These are phyloP conservation scores for Echinochloa phyllopogon DNA, from an alignment of 176 grass and related monocot species.

Conservation along the genomic window DNA sequence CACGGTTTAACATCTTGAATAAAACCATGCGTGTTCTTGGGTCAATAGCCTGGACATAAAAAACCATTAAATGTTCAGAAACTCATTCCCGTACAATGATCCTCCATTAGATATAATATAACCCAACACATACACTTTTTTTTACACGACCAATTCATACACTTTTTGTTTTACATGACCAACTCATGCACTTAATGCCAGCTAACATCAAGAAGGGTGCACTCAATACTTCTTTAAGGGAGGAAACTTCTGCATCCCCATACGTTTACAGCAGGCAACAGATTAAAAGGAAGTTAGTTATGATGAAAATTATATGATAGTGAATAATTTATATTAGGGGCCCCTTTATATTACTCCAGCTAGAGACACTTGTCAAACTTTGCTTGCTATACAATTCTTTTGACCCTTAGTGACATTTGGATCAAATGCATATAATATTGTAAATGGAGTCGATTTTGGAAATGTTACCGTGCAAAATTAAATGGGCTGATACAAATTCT, in stretches of 20 bases:
- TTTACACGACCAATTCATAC: background rate
- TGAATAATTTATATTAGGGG: background rate
- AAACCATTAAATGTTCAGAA: background rate
- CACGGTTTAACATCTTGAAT: conserved; percentile 95
- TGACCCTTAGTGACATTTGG: background rate
- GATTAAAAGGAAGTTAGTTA: background rate
- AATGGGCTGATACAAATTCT: background rate
- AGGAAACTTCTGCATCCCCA: background rate
- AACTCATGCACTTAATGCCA: background rate
- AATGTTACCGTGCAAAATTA: background rate
- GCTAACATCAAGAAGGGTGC: background rate
- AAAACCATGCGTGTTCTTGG: conserved; percentile 96
- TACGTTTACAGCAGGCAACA: background rate
- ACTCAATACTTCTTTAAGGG: background rate
- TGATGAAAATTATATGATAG: background rate
- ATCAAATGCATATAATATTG: background rate
- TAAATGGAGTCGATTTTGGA: background rate
- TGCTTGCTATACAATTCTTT: background rate
- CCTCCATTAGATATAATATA: background rate
- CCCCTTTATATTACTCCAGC: no score
- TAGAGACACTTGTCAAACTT: background rate
- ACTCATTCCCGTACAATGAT: background rate
- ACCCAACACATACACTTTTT: background rate
- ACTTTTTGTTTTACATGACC: background rate
- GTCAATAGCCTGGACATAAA: conserved; percentile 84